phyloP scores from a whole-genome alignment of 768 basidiomycete genomes.

The Gymnopilus junonius region DNA sequence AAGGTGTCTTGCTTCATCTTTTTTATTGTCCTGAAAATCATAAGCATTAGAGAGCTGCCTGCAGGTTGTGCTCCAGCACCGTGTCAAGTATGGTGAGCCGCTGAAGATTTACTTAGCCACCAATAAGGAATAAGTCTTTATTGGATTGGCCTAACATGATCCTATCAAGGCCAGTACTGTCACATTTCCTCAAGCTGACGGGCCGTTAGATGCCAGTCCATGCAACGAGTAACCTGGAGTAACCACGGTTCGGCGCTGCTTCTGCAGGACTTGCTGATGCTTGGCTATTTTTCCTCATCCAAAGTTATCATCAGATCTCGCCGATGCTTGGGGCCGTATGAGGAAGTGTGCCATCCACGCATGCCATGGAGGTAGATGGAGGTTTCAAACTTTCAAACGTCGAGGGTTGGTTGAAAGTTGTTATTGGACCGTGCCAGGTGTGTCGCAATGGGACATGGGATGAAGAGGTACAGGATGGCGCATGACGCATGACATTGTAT shows the following conservation, averaged over 20 bases:
- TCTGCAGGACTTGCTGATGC: background rate
- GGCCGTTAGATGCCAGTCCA: background rate
- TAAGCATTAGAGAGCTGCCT: background rate
- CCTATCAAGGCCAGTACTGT: background rate
- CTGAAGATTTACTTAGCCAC: background rate
- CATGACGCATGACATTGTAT: no score
- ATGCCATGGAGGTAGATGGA: background rate
- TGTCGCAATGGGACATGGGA: no score
- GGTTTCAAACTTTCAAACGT: background rate
- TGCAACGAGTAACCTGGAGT: background rate
- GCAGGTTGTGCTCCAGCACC: no score
- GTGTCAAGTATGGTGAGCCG: no score
- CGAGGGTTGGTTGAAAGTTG: background rate
- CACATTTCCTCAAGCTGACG: background rate
- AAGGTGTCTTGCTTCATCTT: background rate
- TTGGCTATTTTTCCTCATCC: background rate
- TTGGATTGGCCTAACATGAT: background rate
- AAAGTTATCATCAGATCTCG: background rate
- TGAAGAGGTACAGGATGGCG: background rate
- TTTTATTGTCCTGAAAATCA: background rate
- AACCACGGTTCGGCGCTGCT: background rate
- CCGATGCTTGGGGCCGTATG: background rate
- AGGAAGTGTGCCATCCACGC: background rate
- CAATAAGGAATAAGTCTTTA: background rate
- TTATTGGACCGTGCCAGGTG: background rate